phyloP scores from a whole-genome alignment of 306 rosid genomes.

The Cicer bijugum region DNA sequence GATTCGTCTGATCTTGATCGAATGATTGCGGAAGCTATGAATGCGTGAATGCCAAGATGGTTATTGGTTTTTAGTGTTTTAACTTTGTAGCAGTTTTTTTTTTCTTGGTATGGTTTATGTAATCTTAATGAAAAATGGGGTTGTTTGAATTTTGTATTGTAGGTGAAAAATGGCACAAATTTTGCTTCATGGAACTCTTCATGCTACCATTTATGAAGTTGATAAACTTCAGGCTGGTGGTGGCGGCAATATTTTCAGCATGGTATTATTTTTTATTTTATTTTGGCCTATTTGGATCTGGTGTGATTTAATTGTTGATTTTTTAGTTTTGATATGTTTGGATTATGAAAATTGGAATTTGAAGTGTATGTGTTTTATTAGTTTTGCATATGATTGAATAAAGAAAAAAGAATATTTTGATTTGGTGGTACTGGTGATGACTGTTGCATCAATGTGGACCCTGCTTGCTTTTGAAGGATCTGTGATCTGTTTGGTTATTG shows the following conservation, averaged over 20 bases:
- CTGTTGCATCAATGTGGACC: slow-evolving; percentile 25
- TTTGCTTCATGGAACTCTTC: slow-evolving; percentile 90
- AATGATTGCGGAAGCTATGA: no score
- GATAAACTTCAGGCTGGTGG: slow-evolving; percentile 58
- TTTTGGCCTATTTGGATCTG: slow-evolving; percentile 20
- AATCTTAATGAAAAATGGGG: slow-evolving; percentile 44
- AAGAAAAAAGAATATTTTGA: slow-evolving; percentile 7
- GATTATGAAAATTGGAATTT: slow-evolving; percentile 22
- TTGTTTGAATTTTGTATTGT: slow-evolving; percentile 38
- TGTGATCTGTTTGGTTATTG: slow-evolving; percentile 22
- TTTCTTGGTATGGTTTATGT: background rate
- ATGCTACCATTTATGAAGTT: slow-evolving; percentile 82
- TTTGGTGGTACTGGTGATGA: background rate
- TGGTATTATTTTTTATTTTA: slow-evolving; percentile 47
- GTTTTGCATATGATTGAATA: slow-evolving; percentile 29
- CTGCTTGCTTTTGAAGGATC: slow-evolving; percentile 36
- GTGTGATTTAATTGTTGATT: slow-evolving; percentile 1
- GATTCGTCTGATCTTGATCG: no score
- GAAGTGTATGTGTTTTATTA: slow-evolving; percentile 24
- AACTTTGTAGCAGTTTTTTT: background rate
- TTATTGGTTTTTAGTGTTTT: background rate
- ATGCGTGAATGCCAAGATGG: no score
- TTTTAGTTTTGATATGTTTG: slow-evolving; percentile 19
- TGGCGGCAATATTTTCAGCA: slow-evolving; percentile 63
- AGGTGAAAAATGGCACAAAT: slow-evolving; percentile 80